These are phyloP conservation scores for Cyclotella choctawhatcheeana DNA, from an alignment of 108 stramenopile genomes.

Conservation along the genomic window DNA sequence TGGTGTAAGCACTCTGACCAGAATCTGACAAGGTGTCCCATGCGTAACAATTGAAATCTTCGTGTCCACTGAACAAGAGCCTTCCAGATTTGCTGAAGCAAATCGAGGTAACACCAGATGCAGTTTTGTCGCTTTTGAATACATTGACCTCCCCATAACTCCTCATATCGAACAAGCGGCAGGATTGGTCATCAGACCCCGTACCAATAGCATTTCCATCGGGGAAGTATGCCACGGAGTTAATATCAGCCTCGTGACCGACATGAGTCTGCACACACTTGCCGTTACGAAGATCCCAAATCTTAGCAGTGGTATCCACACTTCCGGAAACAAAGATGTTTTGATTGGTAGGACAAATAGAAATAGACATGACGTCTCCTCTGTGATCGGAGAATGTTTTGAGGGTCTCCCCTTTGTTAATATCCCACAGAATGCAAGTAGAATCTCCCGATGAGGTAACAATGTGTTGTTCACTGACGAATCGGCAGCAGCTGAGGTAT, in stretches of 20 bases:
- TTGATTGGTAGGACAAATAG: constrained; percentile 77
- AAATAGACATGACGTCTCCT: constrained; percentile 94
- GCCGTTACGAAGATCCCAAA: constrained; percentile 95
- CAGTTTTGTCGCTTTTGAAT: constrained; percentile 81
- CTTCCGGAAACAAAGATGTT: constrained; percentile 94
- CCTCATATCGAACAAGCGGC: constrained; percentile 95
- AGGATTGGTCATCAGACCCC: constrained; percentile 95
- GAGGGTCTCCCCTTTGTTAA: constrained; percentile 78
- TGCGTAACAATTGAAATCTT: constrained; percentile 71
- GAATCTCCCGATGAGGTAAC: constrained; percentile 96
- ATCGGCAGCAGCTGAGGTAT: constrained; percentile 97
- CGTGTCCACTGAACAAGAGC: constrained; percentile 90
- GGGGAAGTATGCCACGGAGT: constrained; percentile 95
- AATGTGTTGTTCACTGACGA: constrained; percentile 85
- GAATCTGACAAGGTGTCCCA: constrained; percentile 78
- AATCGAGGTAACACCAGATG: constrained; percentile 85
- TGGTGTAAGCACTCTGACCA: constrained; percentile 52
- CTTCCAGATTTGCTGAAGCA: constrained; percentile 80
- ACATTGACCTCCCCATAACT: constrained; percentile 86
- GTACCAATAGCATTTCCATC: constrained; percentile 92
- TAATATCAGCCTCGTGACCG: constrained; percentile 98
- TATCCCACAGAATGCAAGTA: constrained; percentile 97
- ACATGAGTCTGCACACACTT: constrained; percentile 87
- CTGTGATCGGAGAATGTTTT: constrained; percentile 93
- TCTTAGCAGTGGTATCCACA: constrained; percentile 94